Conservation (phyloP, 306 rosid genomes). For the Pachyrhizus erosus region DNA sequence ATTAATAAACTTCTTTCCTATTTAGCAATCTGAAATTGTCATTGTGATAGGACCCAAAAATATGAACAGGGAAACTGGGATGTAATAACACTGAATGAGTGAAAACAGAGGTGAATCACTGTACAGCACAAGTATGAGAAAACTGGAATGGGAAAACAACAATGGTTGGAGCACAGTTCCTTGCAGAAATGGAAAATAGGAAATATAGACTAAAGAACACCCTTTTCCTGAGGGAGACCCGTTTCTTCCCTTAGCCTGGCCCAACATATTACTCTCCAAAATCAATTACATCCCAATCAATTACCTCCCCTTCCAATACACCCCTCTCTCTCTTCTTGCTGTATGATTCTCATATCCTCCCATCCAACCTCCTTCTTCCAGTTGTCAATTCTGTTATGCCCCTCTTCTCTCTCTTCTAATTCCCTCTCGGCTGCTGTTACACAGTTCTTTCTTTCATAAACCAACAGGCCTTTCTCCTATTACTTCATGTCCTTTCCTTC, state of each 20-base stretch:
- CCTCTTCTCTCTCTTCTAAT: neutral
- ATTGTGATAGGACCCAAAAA: neutral
- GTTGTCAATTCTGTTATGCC: neutral
- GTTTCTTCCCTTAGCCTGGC: neutral
- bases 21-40: constrained; percentile 17
- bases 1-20: constrained; percentile 23
- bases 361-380: neutral
- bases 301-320: neutral
- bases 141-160: no score
- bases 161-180: neutral
- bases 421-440: neutral
- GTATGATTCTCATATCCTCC: neutral
- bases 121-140: neutral
- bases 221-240: neutral
- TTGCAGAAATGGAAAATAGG: neutral
- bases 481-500: neutral
- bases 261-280: neutral
- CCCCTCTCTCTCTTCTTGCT: neutral
- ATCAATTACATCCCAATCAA: neutral
- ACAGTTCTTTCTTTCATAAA: neutral
- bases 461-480: neutral
- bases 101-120: neutral
- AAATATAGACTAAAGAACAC: neutral
- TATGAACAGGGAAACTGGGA: neutral
- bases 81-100: neutral